Evolutionary conservation across 768 basidiomycete species (phyloP), one percentile per base, ranked within the genome.

Genomic region (Leccinum subtestaceum): DNA sequence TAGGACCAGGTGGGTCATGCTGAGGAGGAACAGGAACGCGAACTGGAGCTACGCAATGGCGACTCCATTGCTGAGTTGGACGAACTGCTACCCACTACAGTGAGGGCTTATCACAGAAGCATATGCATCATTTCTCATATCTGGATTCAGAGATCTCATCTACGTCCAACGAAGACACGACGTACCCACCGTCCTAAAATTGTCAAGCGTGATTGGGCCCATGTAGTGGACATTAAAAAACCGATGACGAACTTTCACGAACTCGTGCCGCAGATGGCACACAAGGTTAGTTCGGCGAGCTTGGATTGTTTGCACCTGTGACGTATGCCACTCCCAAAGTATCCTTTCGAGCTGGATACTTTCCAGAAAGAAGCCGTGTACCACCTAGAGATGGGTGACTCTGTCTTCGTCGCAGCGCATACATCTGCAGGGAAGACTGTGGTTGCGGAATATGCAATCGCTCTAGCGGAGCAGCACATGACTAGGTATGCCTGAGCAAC

Each of bases 401-500:
- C 94, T 12, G 96, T 99, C 17, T 99, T 99, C 71, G 95, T 99
- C n/a, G 97, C 97, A 13, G 97, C 97, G 5, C 97, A 99, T 75
- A 99, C 97, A 4, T 95, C 93, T n/a, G 97, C 97, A 15, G 97
- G 97, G 34, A 99, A 99, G 75, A 99, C 97, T 2, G 97, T 98
- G 17, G 97, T 99, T 8, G 97, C 97, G 0, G 97, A 99, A 70
- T 99, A 98, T 72, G 97, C 97, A 2, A 98, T 99, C 65, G 92
- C 95, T 5, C 80, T 99, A 9, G 96, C 97, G 5, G 91, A 88
- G 64, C 95, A 95, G 69, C 97, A 99, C 75, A 97, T 99, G 95
- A 99, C 97, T n/a, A 83, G 94, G 95, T 94, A 61, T 65, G 74
- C 63, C 36, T 55, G 27, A 56, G 29, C 58, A 21, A 52, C 52